A percentile compares a stretch with the other conserved stretches of the same genome.
These are phyloP conservation scores for Brachypodium distachyon DNA, from an alignment of 202 grass and related monocot species.

Conservation along the genomic window DNA sequence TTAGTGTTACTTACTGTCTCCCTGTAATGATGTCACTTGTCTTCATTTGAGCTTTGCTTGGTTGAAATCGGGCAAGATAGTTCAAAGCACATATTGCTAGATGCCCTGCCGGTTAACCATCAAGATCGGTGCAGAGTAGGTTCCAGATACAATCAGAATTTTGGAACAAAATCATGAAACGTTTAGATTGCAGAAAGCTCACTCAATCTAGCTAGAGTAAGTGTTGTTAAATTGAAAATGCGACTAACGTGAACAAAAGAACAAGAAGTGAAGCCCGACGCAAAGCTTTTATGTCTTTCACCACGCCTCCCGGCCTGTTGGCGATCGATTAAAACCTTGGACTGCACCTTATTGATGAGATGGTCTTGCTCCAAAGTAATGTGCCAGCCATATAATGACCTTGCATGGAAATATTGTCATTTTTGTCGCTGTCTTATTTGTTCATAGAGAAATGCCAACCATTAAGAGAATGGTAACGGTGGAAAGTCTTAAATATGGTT, in stretches of 20 bases:
- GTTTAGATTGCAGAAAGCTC: too few species aligned
- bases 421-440: not conserved
- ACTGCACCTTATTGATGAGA: too few species aligned
- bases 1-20: not conserved
- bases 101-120: not conserved
- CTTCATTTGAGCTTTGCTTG: conserved; percentile 1
- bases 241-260: too few species aligned
- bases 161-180: too few species aligned
- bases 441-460: not conserved
- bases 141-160: too few species aligned
- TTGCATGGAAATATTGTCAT: conserved; percentile 3
- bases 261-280: too few species aligned
- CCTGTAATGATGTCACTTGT: not conserved
- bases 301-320: too few species aligned
- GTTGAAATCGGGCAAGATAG: not conserved
- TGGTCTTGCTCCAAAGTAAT: not conserved
- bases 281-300: too few species aligned
- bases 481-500: not conserved
- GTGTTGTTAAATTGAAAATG: too few species aligned
- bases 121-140: too few species aligned
- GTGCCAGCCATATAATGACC: not conserved
- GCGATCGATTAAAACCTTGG: too few species aligned
- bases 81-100: not conserved
- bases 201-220: too few species aligned
- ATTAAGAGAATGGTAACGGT: not conserved